Evolutionary conservation across 345 rosid genomes (phyloP).

Genomic region (Carallia brachiata): DNA sequence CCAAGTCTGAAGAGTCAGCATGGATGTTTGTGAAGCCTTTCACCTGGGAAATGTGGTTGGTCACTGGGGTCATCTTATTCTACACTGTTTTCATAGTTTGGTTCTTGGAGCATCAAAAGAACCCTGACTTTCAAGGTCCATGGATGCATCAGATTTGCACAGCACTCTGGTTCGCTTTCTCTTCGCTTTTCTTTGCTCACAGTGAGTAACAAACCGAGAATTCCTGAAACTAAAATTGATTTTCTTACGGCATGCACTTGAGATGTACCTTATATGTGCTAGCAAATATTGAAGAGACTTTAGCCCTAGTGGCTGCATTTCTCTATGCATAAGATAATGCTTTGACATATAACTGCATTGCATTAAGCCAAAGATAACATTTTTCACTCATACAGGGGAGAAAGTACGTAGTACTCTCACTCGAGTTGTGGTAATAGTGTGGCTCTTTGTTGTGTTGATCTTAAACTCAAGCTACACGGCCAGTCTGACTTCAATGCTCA

Average conservation of each 20-base stretch:
- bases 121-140: slow-evolving; percentile 40
- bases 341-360: not conserved
- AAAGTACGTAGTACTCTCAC: slow-evolving; percentile 37
- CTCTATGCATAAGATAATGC: not conserved
- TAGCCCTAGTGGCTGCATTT: not conserved
- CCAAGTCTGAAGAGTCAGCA: slow-evolving; percentile 12
- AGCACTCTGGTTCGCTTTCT: slow-evolving; percentile 48
- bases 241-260: not conserved
- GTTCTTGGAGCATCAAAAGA: slow-evolving; percentile 41
- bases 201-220: slow-evolving; percentile 32
- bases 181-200: slow-evolving; percentile 55
- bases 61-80: slow-evolving; percentile 33
- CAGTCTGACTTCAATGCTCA: slow-evolving; percentile 52
- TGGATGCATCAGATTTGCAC: slow-evolving; percentile 36
- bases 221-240: not conserved
- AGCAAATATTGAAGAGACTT: not conserved
- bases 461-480: slow-evolving; percentile 65
- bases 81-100: slow-evolving; percentile 50
- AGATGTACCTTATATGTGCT: no score
- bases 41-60: slow-evolving; percentile 48
- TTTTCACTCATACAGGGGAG: slow-evolving; percentile 38
- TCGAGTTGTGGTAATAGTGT: slow-evolving; percentile 43
- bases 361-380: not conserved
- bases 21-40: slow-evolving; percentile 57
- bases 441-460: slow-evolving; percentile 61